Percentiles rank a stretch among this genome's conserved stretches.
phyloP scores from a whole-genome alignment of 768 basidiomycete genomes.

The Lactifluus subvellereus region DNA sequence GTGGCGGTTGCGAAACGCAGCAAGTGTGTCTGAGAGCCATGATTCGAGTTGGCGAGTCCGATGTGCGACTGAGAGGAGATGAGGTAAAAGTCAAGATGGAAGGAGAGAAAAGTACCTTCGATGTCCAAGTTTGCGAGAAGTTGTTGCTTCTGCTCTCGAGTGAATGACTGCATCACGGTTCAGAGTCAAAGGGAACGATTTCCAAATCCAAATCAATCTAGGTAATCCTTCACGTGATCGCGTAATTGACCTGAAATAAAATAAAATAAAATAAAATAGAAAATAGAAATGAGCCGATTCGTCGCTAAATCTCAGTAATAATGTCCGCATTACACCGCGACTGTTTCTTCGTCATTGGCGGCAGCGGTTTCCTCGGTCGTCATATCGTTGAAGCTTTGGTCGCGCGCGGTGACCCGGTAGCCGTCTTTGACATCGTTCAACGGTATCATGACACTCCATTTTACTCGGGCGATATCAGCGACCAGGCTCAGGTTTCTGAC shows the following conservation, averaged over 20 bases:
- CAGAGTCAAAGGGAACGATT: not conserved
- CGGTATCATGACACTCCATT: constrained; percentile 83
- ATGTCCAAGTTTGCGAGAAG: constrained; percentile 73
- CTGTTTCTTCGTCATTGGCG: constrained; percentile 87
- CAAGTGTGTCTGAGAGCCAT: constrained; percentile 67
- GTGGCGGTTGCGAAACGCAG: constrained; percentile 69
- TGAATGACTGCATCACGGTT: constrained; percentile 33
- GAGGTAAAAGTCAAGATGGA: not conserved
- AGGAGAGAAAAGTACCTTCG: constrained; percentile 47
- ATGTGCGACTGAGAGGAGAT: constrained; percentile 51
- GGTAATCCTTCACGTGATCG: constrained; percentile 7
- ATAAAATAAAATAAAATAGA: not conserved
- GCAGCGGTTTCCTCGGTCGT: constrained; percentile 86
- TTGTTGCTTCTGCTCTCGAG: constrained; percentile 67
- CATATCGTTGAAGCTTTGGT: constrained; percentile 85
- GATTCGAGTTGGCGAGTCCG: constrained; percentile 66
- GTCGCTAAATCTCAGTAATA: too few relatives aligned
- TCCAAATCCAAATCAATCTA: too few relatives aligned
- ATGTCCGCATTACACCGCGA: constrained; percentile 36
- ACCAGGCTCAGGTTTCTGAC: constrained; percentile 60
- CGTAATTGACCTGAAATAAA: not conserved
- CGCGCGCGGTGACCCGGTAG: constrained; percentile 72
- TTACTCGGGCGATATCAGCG: constrained; percentile 84
- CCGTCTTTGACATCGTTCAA: constrained; percentile 90
- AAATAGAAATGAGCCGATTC: not conserved